These are phyloP conservation scores for Gynandropsis gynandra DNA, from an alignment of 345 rosid species.

Conservation along the genomic window DNA sequence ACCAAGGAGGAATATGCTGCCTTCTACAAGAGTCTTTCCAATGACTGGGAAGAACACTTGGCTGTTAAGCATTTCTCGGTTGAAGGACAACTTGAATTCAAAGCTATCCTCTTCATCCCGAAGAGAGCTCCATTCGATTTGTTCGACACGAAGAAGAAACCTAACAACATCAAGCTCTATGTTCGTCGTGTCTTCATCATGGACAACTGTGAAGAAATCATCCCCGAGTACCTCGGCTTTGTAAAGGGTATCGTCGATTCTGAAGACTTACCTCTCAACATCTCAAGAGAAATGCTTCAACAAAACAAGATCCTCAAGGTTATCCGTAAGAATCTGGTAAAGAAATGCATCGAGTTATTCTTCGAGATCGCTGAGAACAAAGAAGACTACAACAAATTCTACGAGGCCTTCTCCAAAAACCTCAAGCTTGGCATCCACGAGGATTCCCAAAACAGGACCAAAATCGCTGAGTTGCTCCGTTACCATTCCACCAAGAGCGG, in stretches of 20 bases:
- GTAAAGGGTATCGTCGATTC: conserved; percentile 92
- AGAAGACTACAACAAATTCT: conserved; percentile 85
- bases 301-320: conserved; percentile 89
- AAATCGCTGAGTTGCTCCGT: conserved; percentile 71
- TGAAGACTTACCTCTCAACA: conserved; percentile 84
- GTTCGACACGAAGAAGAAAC: conserved; percentile 80
- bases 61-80: conserved; percentile 89
- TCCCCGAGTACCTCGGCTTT: conserved; percentile 77
- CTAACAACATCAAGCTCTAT: conserved; percentile 81
- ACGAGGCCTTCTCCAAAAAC: conserved; percentile 83
- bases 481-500: conserved; percentile 93
- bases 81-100: conserved; percentile 87
- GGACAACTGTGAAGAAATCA: conserved; percentile 88
- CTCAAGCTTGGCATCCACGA: conserved; percentile 81
- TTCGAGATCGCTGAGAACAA: conserved; percentile 86
- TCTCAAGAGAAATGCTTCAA: conserved; percentile 72
- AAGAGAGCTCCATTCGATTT: conserved; percentile 86
- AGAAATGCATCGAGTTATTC: conserved; percentile 83
- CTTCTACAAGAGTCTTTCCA: conserved; percentile 84
- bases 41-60: conserved; percentile 90
- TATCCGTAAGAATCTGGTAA: conserved; percentile 77
- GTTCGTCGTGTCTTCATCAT: conserved; percentile 83
- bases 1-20: conserved; percentile 77
- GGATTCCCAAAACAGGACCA: conserved; percentile 68
- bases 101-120: conserved; percentile 75